Evolutionary conservation across 164 flowering plant species (phyloP), one percentile per base, ranked within the genome.

Genomic region (Vitis riparia): DNA sequence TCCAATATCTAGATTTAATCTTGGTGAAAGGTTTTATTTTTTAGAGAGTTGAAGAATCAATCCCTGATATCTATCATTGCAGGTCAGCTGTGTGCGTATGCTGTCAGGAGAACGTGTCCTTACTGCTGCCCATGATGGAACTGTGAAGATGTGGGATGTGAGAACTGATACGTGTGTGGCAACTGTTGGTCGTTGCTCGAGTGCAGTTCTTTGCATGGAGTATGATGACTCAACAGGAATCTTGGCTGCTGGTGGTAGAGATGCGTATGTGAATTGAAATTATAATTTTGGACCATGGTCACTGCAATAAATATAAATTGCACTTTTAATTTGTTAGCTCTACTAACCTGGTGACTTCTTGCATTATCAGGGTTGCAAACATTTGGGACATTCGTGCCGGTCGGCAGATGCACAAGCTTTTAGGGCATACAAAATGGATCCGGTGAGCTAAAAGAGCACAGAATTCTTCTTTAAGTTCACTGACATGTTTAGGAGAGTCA

Each of bases 141-240:
- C 89, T 71, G 88, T 93, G 63, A 96, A 93, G 81, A 96, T 96
- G 99, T 96, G 99, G 99, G 99, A 96, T 86, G 98, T 91, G 59
- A 83, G 99, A 79, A 93, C 95, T 49, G 97, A 92, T 79, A 87
- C 90, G 59, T 96, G 97, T 87, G 98, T 93, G 66, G 99, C 97
- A 66, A 93, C 98, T 60, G 98, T 96, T 73, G 97, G 98, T 15
- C 97, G 97, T 71, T 90, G 89, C 81, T 85, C 97, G 8, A 88
- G 95, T 88, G 98, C 99, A 19, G 87, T 93, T 68, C 85, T 96
- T 53, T 93, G 97, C 73, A 89, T 96, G 88, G 97, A 93, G 67
- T 96, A 93, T 82, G 97, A 96, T 79, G 98, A 96, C 77, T 87
- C 97, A 56, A 89, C 90, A n/a, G 99, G 98, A 71, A 88, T 96